Evolutionary conservation across 768 basidiomycete species (phyloP).

Genomic region (Cystofilobasidium capitatum): DNA sequence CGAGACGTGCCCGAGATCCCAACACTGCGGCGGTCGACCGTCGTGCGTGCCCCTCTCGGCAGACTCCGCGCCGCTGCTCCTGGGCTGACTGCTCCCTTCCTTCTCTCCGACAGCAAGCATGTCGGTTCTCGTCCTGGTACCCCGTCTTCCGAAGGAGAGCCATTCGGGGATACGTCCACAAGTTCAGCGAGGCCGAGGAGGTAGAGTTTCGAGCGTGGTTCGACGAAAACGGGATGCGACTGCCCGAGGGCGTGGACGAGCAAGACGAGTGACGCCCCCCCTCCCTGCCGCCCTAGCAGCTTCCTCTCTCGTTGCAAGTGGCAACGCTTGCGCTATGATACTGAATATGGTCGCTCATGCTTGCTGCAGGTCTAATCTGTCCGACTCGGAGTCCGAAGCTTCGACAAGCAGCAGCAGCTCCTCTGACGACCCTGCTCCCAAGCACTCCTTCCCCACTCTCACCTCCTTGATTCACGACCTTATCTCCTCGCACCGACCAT

Average conservation of each 20-base stretch:
- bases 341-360: not conserved
- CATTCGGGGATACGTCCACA: constrained; percentile 19
- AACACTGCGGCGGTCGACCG: not conserved
- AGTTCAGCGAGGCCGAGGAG: constrained; percentile 50
- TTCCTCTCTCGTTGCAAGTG: not conserved
- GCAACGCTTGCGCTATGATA: too few relatives aligned
- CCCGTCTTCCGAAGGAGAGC: constrained; percentile 54
- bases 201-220: constrained; percentile 59
- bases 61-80: not conserved
- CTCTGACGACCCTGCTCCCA: constrained; percentile 22
- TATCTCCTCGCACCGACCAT: constrained; percentile 46
- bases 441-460: constrained; percentile 71
- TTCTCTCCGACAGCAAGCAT: not conserved
- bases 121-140: constrained; percentile 73
- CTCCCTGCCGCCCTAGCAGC: not conserved
- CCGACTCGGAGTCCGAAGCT: not conserved
- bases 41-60: not conserved
- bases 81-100: too few relatives aligned
- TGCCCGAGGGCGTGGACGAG: constrained; percentile 60
- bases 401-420: constrained; percentile 24
- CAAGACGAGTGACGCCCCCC: constrained; percentile 10
- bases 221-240: constrained; percentile 69
- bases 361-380: constrained; percentile 13
- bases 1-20: not conserved
- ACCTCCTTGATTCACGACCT: constrained; percentile 51